These are phyloP conservation scores for Lactarius psammicola DNA, from an alignment of 768 basidiomycete species.

Conservation along the genomic window DNA sequence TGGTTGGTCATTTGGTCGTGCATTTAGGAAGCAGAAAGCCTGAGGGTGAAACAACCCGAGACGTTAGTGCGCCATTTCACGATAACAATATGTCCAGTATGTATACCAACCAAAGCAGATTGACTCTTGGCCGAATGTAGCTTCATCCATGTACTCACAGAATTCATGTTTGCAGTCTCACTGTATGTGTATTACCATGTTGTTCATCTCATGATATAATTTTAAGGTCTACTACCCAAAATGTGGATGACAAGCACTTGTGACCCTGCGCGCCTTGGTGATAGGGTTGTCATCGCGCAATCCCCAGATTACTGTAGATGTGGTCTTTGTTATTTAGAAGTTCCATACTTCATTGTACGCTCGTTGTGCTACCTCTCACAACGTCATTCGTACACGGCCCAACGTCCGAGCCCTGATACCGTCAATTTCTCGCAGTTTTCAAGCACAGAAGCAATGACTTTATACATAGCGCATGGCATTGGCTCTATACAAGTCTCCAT, in stretches of 20 bases:
- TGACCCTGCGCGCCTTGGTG: no score
- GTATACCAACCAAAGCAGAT: not conserved
- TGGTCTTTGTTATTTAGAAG: no score
- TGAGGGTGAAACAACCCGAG: constrained; percentile 5
- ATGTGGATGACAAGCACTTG: not conserved
- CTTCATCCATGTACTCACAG: not conserved
- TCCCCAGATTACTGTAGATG: no score
- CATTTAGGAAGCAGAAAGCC: constrained; percentile 14
- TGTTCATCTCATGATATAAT: not conserved
- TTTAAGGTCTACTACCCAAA: not conserved
- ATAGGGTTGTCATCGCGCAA: not conserved
- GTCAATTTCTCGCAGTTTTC: not conserved
- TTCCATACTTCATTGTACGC: no score
- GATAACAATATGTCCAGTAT: not conserved
- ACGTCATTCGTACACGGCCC: not conserved
- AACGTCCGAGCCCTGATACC: no score
- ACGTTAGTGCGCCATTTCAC: not conserved
- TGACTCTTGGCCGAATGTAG: not conserved
- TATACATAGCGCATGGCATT: no score
- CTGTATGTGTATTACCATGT: not conserved
- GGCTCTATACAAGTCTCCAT: no score
- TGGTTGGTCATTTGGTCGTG: constrained; percentile 18
- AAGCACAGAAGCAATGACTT: not conserved
- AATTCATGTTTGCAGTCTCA: not conserved
- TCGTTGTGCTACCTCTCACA: no score